These are phyloP conservation scores for Fraxinus xanthoxyloides DNA, from an alignment of 305 asterid species.

Conservation along the genomic window DNA sequence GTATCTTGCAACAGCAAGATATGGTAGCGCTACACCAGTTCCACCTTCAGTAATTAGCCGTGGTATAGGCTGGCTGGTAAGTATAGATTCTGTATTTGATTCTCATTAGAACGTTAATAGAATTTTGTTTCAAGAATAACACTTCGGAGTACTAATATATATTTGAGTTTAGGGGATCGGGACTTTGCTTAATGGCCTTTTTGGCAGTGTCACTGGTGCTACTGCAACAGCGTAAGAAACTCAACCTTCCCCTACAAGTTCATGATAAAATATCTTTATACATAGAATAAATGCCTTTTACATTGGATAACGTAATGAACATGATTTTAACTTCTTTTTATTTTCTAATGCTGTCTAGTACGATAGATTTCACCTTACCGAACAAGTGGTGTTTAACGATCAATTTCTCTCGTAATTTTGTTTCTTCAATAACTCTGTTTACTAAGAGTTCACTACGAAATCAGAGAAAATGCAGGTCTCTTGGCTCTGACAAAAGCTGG, in stretches of 20 bases:
- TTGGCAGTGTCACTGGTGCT: slow-evolving; percentile 66
- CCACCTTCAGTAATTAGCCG: slow-evolving; percentile 81
- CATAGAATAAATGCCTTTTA: background rate
- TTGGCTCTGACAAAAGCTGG: slow-evolving; percentile 76
- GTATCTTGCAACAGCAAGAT: slow-evolving; percentile 74
- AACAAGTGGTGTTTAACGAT: background rate
- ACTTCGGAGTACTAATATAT: background rate
- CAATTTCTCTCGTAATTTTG: background rate
- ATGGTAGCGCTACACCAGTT: slow-evolving; percentile 76
- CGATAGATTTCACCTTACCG: background rate
- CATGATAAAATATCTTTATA: background rate
- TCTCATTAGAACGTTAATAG: background rate
- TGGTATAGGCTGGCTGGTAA: slow-evolving; percentile 81
- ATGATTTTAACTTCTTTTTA: background rate
- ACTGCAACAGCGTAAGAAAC: slow-evolving; percentile 56
- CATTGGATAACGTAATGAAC: background rate
- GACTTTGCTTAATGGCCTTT: slow-evolving; percentile 58
- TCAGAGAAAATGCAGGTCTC: slow-evolving; percentile 81
- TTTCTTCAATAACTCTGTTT: background rate
- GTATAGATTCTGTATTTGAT: background rate
- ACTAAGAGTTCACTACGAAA: background rate
- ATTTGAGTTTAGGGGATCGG: slow-evolving; percentile 50
- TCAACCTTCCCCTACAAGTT: background rate
- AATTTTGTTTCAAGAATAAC: background rate
- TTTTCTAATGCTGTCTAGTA: background rate